Conservation (phyloP, 306 rosid genomes). For the Rosa chinensis region DNA sequence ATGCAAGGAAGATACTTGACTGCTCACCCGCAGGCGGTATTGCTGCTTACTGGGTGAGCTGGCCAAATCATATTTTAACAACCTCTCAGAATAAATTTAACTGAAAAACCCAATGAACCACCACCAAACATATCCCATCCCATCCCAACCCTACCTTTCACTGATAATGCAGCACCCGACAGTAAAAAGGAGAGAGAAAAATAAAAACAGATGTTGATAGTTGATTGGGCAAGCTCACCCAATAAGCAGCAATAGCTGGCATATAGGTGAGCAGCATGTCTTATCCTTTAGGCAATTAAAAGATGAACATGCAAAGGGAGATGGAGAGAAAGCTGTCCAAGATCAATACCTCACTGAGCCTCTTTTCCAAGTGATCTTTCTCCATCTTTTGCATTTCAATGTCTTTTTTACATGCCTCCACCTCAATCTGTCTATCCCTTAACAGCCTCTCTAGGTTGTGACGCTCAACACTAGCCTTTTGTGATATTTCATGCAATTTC, state of each 20-base stretch:
- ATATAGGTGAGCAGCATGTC: background rate
- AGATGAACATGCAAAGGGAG: background rate
- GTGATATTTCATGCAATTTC: slow-evolving; percentile 79
- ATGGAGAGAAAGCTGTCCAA: slow-evolving; percentile 14
- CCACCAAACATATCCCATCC: background rate
- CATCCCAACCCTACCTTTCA: background rate
- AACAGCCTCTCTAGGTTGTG: slow-evolving; percentile 59
- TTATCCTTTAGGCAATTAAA: background rate
- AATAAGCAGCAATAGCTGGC: background rate
- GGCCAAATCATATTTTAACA: background rate
- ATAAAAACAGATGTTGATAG: background rate
- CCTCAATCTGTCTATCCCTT: slow-evolving; percentile 56
- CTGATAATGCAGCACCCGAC: background rate
- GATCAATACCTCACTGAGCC: slow-evolving; percentile 71
- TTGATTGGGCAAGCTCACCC: background rate
- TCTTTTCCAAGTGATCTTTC: slow-evolving; percentile 52
- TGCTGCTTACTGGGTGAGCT: background rate
- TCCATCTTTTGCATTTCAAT: slow-evolving; percentile 58
- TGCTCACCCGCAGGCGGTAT: background rate
- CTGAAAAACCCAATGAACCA: background rate
- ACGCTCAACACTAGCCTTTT: slow-evolving; percentile 53
- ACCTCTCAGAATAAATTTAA: background rate
- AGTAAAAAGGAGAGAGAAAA: background rate
- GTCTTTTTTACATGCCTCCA: slow-evolving; percentile 60
- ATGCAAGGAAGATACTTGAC: background rate